A percentile compares a stretch with the other conserved stretches of the same genome.
These are phyloP conservation scores for Suillus brevipes DNA, from an alignment of 768 basidiomycete species.

Conservation along the genomic window DNA sequence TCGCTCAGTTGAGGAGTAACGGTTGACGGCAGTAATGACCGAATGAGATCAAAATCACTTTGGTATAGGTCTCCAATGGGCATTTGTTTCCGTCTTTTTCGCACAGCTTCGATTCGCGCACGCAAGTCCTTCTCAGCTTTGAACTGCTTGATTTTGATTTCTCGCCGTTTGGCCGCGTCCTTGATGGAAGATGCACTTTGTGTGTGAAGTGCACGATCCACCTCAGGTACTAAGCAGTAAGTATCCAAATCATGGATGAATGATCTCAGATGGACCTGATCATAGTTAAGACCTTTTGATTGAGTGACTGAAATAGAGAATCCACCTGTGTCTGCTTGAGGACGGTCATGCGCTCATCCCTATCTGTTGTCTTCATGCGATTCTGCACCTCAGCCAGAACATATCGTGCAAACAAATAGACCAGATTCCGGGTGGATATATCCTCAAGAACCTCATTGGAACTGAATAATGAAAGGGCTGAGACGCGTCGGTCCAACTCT, in stretches of 20 bases:
- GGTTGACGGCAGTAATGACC: conserved; percentile 54
- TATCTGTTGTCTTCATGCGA: conserved; percentile 55
- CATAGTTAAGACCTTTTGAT: not conserved
- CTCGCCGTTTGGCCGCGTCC: conserved; percentile 73
- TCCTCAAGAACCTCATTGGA: conserved; percentile 83
- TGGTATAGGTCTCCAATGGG: conserved; percentile 32
- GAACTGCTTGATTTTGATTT: conserved; percentile 90
- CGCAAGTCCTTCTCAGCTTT: conserved; percentile 83
- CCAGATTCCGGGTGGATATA: conserved; percentile 71
- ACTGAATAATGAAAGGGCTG: conserved; percentile 73
- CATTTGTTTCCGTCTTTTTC: conserved; percentile 51
- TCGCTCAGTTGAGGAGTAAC: conserved; percentile 15
- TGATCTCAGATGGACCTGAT: conserved; percentile 47
- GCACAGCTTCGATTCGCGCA: conserved; percentile 60
- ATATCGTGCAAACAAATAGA: conserved; percentile 76
- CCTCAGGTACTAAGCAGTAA: conserved; percentile 65
- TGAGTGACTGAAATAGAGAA: not conserved
- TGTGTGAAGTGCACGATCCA: conserved; percentile 57
- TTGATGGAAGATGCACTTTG: conserved; percentile 46
- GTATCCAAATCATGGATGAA: conserved; percentile 56
- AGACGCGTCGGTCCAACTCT: conserved; percentile 51
- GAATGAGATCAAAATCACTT: conserved; percentile 63
- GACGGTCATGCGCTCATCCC: conserved; percentile 54
- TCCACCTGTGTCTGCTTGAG: conserved; percentile 59
- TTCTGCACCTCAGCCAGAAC: conserved; percentile 64